Evolutionary conservation across 2,329 filamentous ascomycete species (phyloP), one percentile per base, ranked within the genome.

Genomic region (Epichloe sibirici): DNA sequence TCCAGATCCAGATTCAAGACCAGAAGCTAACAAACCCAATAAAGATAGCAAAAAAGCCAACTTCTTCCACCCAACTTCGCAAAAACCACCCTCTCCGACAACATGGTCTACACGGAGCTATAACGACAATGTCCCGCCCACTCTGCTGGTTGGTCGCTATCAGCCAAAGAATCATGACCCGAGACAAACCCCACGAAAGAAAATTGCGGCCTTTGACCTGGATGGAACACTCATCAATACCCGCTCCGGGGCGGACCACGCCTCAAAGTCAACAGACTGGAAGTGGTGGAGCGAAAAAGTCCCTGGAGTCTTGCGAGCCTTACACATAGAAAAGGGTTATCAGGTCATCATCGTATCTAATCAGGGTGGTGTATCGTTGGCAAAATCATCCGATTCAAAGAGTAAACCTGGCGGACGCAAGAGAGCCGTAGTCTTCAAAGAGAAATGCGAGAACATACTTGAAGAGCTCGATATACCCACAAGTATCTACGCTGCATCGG

Each of bases 181-280:
- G 6, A 56, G 56, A 23, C 56, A 59, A 4, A 49, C 54, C 8
- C 55, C 58, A 58, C 73, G 75, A 49, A 66, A 66, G n/a, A 86
- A 83, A 63, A 74, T 89, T 51, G 85, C 84, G 0, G 83, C 82
- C 0, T 89, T 89, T 58, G 85, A 89, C 59, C 74, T 89, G 23
- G 93, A 98, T 65, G 93, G 88, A 7, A 98, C 93, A 0, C 71
- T 98, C 37, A 89, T 98, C 56, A 74, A 75, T 2, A 86, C 89
- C 0, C 76, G 81, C 4, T 95, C 90, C 0, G 90, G 90, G 7
- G 93, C 88, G 68, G 85, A 79, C 49, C 91, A 91, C 62, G 77
- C 81, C 3, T 77, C 77, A 49, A 79, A 82, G 57, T 79, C 83
- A 0, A 73, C 74, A 4, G 91, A 97, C 65, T 98, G 93, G 93